A percentile compares a stretch with the other conserved stretches of the same genome.
Conservation (phyloP, 1,284 basidiomycete species). For the Tilletia caries region DNA sequence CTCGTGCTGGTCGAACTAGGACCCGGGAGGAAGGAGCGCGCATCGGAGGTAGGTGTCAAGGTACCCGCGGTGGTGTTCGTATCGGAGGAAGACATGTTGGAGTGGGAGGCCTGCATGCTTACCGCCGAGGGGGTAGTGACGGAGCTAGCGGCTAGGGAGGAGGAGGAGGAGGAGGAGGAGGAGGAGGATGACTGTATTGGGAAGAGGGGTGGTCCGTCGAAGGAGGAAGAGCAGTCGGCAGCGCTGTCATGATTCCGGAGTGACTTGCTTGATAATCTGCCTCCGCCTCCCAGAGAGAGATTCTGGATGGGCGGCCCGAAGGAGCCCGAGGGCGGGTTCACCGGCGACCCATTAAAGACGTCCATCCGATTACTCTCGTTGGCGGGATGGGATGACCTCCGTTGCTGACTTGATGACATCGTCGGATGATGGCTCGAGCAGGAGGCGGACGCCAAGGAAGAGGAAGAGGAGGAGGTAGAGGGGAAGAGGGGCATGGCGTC, state of each 20-base stretch:
- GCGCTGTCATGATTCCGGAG: too few species aligned
- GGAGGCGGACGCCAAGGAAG: not conserved
- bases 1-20: not conserved
- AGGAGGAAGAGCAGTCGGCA: not conserved
- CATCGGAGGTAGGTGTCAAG: not conserved
- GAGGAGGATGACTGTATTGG: not conserved
- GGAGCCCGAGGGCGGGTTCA: constrained; percentile 9
- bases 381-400: not conserved
- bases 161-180: too few species aligned
- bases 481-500: constrained; percentile 7
- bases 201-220: constrained; percentile 5
- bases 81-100: not conserved
- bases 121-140: not conserved
- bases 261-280: not conserved
- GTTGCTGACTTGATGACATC: not conserved
- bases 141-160: too few species aligned
- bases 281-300: not conserved
- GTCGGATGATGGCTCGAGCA: not conserved
- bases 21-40: not conserved
- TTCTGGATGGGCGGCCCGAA: constrained; percentile 9
- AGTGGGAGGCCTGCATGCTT: not conserved
- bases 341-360: constrained; percentile 7
- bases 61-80: not conserved
- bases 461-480: too few species aligned
- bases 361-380: not conserved